Evolutionary conservation across 169 alveolate species (phyloP).

Genomic region (Ichthyophthirius multifiliis): DNA sequence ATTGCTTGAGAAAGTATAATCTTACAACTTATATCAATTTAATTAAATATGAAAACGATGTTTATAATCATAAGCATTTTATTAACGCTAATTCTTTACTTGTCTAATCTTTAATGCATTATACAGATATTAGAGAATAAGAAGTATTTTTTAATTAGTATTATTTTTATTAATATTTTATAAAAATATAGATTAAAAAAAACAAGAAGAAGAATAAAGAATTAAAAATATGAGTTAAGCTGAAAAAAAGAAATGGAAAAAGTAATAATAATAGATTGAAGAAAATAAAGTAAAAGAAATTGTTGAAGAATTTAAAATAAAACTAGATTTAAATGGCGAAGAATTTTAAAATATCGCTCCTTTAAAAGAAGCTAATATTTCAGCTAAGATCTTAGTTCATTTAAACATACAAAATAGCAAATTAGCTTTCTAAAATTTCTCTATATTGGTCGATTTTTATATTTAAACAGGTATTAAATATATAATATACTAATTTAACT

Average conservation of each 20-base stretch:
- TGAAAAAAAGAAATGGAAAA: conserved; percentile 8
- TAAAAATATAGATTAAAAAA: background rate
- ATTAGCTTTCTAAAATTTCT: background rate
- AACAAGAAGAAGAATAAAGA: background rate
- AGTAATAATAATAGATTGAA: background rate
- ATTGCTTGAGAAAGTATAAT: conserved; percentile 83
- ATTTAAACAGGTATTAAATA: background rate
- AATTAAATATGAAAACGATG: background rate
- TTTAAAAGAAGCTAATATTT: background rate
- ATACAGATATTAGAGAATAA: background rate
- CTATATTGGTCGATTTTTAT: conserved; percentile 1
- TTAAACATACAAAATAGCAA: background rate
- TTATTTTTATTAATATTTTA: background rate
- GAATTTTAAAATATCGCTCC: conserved; percentile 4
- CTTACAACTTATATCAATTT: conserved; percentile 63
- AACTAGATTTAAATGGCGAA: conserved; percentile 9
- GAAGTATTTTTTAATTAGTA: background rate
- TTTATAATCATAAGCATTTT: background rate
- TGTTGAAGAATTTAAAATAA: conserved; percentile 1
- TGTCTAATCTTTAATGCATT: conserved; percentile 3
- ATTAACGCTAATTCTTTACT: conserved; percentile 18
- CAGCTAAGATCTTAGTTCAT: background rate
- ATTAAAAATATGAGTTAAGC: background rate
- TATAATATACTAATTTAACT: background rate
- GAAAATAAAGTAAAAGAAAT: background rate